These are phyloP conservation scores for Rutstroemia sp. DNA, from an alignment of 2,329 filamentous ascomycete genomes.

Conservation along the genomic window DNA sequence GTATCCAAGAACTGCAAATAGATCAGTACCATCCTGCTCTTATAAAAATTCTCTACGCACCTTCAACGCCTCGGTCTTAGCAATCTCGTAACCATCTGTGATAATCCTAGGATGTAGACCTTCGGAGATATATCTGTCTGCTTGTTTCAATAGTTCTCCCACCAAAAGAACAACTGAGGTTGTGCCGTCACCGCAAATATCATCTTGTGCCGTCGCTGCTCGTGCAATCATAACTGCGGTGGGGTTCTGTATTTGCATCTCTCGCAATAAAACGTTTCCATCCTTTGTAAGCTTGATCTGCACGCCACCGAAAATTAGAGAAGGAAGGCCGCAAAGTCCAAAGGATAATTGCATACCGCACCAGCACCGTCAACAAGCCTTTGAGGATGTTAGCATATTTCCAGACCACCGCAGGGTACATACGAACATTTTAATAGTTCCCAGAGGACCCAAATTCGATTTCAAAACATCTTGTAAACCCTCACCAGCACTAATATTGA, in stretches of 20 bases:
- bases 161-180: conserved; percentile 94
- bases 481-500: conserved; percentile 96
- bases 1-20: conserved; percentile 70
- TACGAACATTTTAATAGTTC: conserved; percentile 86
- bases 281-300: conserved; percentile 99
- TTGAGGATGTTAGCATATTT: conserved; percentile 18
- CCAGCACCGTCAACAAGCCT: conserved; percentile 65
- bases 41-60: conserved; percentile 35
- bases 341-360: conserved; percentile 41
- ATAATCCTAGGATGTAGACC: conserved; percentile 95
- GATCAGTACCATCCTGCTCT: conserved; percentile 11
- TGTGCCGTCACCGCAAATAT: conserved; percentile 96
- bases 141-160: conserved; percentile 95
- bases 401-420: background rate
- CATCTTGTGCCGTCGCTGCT: conserved; percentile 93
- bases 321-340: conserved; percentile 14
- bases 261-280: conserved; percentile 75
- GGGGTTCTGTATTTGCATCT: conserved; percentile 96
- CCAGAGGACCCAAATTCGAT: conserved; percentile 88
- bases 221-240: conserved; percentile 80
- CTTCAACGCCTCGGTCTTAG: conserved; percentile 86
- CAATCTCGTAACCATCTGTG: conserved; percentile 95
- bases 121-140: conserved; percentile 90
- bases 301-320: conserved; percentile 14
- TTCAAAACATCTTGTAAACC: conserved; percentile 90